Percentiles rank a stretch among this genome's conserved stretches.
These are phyloP conservation scores for Intubia oerlemansii DNA, from an alignment of 2,329 filamentous ascomycete genomes.

Conservation along the genomic window DNA sequence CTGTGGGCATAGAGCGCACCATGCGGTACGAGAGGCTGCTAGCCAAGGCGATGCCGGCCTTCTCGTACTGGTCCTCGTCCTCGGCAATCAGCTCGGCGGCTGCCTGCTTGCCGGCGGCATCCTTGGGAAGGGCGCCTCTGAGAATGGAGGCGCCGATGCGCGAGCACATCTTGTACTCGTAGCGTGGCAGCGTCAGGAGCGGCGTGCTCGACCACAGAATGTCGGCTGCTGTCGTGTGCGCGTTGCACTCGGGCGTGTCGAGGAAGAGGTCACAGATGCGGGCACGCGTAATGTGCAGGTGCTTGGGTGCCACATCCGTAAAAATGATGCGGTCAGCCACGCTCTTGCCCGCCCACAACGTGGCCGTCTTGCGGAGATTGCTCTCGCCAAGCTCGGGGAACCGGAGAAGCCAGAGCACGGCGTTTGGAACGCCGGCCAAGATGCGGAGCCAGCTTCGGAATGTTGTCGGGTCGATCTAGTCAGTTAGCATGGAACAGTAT, in stretches of 20 bases:
- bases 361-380: constrained; percentile 63
- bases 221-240: constrained; percentile 91
- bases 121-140: constrained; percentile 64
- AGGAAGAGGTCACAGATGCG: constrained; percentile 87
- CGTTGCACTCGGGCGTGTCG: constrained; percentile 95
- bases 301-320: constrained; percentile 91
- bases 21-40: constrained; percentile 37
- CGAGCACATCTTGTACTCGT: constrained; percentile 97
- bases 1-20: not conserved
- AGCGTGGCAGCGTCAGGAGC: constrained; percentile 71
- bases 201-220: constrained; percentile 93
- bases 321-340: constrained; percentile 80
- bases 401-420: constrained; percentile 84
- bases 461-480: constrained; percentile 83
- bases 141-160: constrained; percentile 94
- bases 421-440: constrained; percentile 62
- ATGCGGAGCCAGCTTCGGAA: constrained; percentile 94
- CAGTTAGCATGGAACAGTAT: too few relatives aligned
- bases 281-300: constrained; percentile 79
- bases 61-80: constrained; percentile 70
- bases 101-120: constrained; percentile 41
- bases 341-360: constrained; percentile 62
- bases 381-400: constrained; percentile 86
- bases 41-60: constrained; percentile 48
- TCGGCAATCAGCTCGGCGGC: constrained; percentile 56